phyloP scores from a whole-genome alignment of 2,329 filamentous ascomycete species.

The Didymella pomorum region DNA sequence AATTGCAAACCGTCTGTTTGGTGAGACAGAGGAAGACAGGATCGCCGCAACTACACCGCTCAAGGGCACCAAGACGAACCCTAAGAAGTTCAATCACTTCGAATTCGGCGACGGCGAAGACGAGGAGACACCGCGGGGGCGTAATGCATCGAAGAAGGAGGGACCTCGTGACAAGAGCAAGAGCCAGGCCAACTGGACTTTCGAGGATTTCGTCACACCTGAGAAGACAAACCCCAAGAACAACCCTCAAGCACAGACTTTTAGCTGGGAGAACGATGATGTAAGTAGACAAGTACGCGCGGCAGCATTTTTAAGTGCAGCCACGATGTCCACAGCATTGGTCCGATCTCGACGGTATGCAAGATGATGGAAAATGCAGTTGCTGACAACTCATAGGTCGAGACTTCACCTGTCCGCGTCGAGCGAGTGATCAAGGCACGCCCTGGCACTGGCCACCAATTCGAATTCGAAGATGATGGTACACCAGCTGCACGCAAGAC shows the following conservation, averaged over 20 bases:
- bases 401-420: conserved; percentile 66
- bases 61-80: conserved; percentile 68
- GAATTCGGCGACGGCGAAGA: conserved; percentile 74
- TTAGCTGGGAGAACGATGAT: conserved; percentile 77
- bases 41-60: conserved; percentile 41
- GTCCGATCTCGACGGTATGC: not conserved
- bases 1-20: conserved; percentile 64
- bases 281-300: conserved; percentile 36
- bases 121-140: conserved; percentile 44
- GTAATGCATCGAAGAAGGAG: conserved; percentile 36
- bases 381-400: conserved; percentile 55
- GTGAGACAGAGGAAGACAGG: conserved; percentile 60
- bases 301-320: not conserved
- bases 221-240: conserved; percentile 73
- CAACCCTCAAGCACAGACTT: conserved; percentile 74
- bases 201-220: conserved; percentile 86
- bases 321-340: not conserved
- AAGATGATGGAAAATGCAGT: not conserved
- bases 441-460: conserved; percentile 82
- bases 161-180: conserved; percentile 53
- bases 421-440: conserved; percentile 72
- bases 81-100: conserved; percentile 86
- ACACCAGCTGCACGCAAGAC: conserved; percentile 61
- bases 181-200: conserved; percentile 81
- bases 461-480: conserved; percentile 81